Conservation (phyloP, 2,329 filamentous ascomycete species). For the Fusarium redolens region DNA sequence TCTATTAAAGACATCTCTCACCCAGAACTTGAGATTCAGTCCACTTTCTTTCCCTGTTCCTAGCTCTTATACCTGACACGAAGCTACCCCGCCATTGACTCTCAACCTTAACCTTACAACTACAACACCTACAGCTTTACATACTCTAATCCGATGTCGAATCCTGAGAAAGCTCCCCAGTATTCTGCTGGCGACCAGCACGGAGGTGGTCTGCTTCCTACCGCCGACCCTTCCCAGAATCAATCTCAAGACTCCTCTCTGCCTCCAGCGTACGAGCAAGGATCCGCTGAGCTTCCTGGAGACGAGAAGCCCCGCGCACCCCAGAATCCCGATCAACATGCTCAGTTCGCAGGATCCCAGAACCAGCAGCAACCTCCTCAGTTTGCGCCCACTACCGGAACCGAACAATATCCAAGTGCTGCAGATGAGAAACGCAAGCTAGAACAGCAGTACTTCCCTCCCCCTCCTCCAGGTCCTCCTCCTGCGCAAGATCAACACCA, state of each 20-base stretch:
- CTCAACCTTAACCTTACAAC: slow-evolving; percentile 20
- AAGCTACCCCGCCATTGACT: slow-evolving; percentile 37
- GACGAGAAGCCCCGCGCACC: slow-evolving; percentile 18
- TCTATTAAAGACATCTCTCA: slow-evolving; percentile 30
- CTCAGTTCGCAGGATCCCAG: neutral
- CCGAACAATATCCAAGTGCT: slow-evolving; percentile 15
- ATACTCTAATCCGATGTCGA: slow-evolving; percentile 26
- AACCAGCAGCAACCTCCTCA: slow-evolving; percentile 18
- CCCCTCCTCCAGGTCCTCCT: slow-evolving; percentile 43
- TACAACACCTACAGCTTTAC: neutral
- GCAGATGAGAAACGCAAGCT: slow-evolving; percentile 25
- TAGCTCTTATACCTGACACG: slow-evolving; percentile 14
- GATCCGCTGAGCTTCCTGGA: slow-evolving; percentile 25
- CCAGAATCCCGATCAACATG: neutral
- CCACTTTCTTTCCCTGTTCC: neutral
- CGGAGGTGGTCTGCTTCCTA: slow-evolving; percentile 27
- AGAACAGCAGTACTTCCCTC: slow-evolving; percentile 41
- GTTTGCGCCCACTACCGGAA: slow-evolving; percentile 6
- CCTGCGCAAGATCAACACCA: slow-evolving; percentile 35
- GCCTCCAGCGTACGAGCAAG: slow-evolving; percentile 32
- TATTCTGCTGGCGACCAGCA: slow-evolving; percentile 29
- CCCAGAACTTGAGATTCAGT: neutral
- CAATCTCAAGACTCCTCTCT: slow-evolving; percentile 25
- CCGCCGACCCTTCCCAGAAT: slow-evolving; percentile 26
- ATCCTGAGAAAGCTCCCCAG: slow-evolving; percentile 37